These are phyloP conservation scores for Acmispon strigosus DNA, from an alignment of 306 rosid species.

Conservation along the genomic window DNA sequence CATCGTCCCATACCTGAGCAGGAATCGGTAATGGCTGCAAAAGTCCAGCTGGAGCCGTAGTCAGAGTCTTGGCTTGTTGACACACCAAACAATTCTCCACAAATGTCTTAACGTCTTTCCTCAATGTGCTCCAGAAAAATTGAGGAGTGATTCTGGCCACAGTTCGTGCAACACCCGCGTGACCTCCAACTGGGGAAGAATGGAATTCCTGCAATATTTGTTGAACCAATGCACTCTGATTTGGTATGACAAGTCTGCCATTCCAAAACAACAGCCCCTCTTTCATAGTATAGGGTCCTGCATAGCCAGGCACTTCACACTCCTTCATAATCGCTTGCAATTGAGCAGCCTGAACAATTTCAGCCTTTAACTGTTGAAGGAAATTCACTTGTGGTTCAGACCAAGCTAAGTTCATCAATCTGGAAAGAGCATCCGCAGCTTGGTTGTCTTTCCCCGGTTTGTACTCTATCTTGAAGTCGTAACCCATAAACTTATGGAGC, in stretches of 20 bases:
- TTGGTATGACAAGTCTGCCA: not conserved
- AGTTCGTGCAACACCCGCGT: not conserved
- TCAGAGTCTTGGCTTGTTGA: not conserved
- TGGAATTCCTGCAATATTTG: not conserved
- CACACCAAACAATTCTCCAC: not conserved
- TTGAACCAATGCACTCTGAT: not conserved
- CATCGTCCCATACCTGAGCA: not conserved
- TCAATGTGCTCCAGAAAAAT: not conserved
- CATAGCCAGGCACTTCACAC: too few relatives aligned
- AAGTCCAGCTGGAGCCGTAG: not conserved
- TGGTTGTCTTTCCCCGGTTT: not conserved
- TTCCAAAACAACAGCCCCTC: not conserved
- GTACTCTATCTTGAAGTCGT: too few relatives aligned
- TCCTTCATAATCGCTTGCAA: not conserved
- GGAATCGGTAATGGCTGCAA: not conserved
- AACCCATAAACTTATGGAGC: too few relatives aligned
- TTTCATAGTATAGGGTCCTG: not conserved
- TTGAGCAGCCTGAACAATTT: not conserved
- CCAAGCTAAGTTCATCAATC: not conserved
- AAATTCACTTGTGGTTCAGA: not conserved
- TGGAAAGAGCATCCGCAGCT: not conserved
- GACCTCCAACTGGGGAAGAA: not conserved
- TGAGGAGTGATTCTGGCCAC: not conserved
- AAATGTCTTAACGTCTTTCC: not conserved
- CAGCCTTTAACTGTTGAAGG: not conserved